phyloP scores from a whole-genome alignment of 495 filamentous ascomycete genomes.

The Bombardia bombarda region DNA sequence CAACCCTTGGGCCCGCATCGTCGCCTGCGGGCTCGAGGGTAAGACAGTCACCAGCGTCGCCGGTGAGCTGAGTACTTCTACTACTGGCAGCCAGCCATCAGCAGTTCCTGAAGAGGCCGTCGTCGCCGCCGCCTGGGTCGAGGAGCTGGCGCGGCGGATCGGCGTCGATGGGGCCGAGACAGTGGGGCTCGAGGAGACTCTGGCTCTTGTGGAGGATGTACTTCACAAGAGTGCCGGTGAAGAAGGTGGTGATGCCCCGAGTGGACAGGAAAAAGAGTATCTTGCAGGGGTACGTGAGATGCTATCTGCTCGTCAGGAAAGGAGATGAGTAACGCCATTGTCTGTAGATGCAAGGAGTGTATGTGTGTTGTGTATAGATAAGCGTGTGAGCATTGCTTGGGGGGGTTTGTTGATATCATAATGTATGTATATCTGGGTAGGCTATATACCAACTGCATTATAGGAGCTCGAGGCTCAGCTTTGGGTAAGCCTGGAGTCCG shows the following conservation, averaged over 20 bases:
- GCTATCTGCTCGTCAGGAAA: no score
- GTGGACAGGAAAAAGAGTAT: constrained; percentile 14
- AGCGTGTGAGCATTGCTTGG: no score
- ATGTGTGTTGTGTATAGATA: no score
- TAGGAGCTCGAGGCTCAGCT: no score
- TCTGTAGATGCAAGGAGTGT: no score
- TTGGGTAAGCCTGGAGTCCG: no score
- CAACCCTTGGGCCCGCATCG: constrained; percentile 55
- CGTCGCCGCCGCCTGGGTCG: constrained; percentile 15
- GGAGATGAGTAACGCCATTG: no score
- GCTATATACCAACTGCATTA: no score
- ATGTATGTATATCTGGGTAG: no score
- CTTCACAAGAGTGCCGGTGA: background rate
- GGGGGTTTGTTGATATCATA: no score
- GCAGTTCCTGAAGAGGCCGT: background rate
- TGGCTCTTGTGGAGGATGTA: constrained; percentile 12
- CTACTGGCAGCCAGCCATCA: background rate
- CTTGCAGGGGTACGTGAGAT: background rate
- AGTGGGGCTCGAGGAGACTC: constrained; percentile 9
- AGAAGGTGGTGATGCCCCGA: background rate
- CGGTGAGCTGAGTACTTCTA: constrained; percentile 13
- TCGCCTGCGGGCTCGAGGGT: constrained; percentile 78
- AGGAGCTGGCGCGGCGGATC: constrained; percentile 16
- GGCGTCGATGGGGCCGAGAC: constrained; percentile 16
- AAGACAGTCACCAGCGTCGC: constrained; percentile 63